A percentile compares a stretch with the other conserved stretches of the same genome.
These are phyloP conservation scores for Podospora fimiseda DNA, from an alignment of 495 filamentous ascomycete species.

Conservation along the genomic window DNA sequence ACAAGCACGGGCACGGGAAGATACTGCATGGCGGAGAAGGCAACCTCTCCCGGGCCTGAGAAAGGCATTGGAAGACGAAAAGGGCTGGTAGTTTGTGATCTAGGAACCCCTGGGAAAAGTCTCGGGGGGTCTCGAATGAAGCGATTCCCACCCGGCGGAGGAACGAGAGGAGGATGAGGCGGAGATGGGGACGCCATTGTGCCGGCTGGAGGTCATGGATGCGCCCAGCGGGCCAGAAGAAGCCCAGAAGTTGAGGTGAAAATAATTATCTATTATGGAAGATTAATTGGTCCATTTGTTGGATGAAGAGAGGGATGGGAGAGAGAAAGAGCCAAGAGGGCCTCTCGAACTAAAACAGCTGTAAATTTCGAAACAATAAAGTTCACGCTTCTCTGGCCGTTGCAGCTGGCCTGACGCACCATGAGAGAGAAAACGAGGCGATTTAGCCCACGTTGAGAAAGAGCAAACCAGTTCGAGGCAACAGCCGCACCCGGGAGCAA, in stretches of 20 bases:
- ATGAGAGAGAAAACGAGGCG: too few species aligned
- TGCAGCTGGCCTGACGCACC: too few species aligned
- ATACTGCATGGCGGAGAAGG: slow-evolving; percentile 61
- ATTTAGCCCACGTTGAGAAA: too few species aligned
- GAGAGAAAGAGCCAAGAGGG: too few species aligned
- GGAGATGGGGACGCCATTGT: background rate
- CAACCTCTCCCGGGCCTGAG: slow-evolving; percentile 40
- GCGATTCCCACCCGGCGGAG: background rate
- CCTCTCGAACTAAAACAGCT: too few species aligned
- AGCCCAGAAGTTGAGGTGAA: background rate
- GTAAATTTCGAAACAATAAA: too few species aligned
- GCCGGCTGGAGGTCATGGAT: background rate
- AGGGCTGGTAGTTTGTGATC: slow-evolving; percentile 27
- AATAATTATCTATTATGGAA: too few species aligned
- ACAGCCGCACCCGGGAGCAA: too few species aligned
- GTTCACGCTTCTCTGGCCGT: too few species aligned
- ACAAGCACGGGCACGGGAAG: slow-evolving; percentile 62
- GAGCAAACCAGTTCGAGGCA: too few species aligned
- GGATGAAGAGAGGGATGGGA: too few species aligned
- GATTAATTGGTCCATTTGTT: too few species aligned
- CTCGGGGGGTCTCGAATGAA: slow-evolving; percentile 5
- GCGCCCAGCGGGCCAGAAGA: background rate
- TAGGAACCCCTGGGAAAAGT: background rate
- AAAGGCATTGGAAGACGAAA: slow-evolving; percentile 33
- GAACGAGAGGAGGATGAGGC: background rate